phyloP scores from a whole-genome alignment of 345 rosid species.

The Gossypium thurberi region DNA sequence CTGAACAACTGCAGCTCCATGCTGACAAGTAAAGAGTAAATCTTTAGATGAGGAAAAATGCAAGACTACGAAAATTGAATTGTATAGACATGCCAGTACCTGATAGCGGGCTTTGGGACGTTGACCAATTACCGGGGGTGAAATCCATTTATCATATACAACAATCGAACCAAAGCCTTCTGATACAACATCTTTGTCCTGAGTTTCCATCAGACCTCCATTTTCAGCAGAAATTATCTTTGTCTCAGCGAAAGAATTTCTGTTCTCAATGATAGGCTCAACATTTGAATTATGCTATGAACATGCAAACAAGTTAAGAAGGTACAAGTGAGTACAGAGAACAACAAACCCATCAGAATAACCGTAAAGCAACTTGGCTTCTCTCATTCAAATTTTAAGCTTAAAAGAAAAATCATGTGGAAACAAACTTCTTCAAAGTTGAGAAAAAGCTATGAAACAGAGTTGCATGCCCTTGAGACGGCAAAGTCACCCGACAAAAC shows the following conservation, averaged over 20 bases:
- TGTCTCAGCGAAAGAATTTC: conserved; percentile 48
- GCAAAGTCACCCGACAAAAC: conserved; percentile 2
- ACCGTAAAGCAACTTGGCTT: neutral
- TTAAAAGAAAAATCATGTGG: neutral
- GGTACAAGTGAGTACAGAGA: neutral
- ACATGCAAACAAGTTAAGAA: conserved; percentile 16
- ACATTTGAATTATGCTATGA: conserved; percentile 53
- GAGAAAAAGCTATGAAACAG: neutral
- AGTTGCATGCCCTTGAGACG: neutral
- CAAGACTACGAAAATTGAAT: conserved; percentile 16
- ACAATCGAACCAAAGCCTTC: conserved; percentile 70
- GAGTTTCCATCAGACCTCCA: conserved; percentile 56
- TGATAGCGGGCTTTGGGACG: conserved; percentile 88
- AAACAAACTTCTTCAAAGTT: neutral
- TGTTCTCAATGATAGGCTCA: conserved; percentile 55
- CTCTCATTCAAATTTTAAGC: neutral
- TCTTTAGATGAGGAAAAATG: conserved; percentile 20
- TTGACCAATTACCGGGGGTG: conserved; percentile 73
- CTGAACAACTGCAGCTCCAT: conserved; percentile 82
- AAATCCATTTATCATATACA: conserved; percentile 88
- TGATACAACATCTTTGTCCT: conserved; percentile 85
- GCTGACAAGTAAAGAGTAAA: conserved; percentile 43
- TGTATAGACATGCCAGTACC: conserved; percentile 36
- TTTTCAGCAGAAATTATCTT: conserved; percentile 65
- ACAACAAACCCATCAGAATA: neutral